Evolutionary conservation across 768 basidiomycete genomes (phyloP).

Genomic region (Suillus clintonianus): DNA sequence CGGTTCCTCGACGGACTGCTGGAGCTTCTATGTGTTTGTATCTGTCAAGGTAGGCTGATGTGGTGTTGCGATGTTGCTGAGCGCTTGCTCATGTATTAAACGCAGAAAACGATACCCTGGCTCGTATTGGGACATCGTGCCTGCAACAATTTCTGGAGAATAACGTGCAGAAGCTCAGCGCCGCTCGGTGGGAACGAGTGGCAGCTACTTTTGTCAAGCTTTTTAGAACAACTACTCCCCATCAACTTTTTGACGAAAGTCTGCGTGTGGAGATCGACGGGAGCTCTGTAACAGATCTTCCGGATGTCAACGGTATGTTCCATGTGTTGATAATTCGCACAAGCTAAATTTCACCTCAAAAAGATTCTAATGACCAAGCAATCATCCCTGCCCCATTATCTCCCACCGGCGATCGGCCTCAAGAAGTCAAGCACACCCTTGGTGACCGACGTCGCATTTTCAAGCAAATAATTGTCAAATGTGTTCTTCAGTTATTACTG

Average conservation of each 20-base stretch:
- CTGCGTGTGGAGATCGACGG: constrained; percentile 83
- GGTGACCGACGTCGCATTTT: constrained; percentile 83
- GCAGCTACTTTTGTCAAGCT: constrained; percentile 91
- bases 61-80: not conserved
- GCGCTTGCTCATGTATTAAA: constrained; percentile 9
- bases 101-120: constrained; percentile 95
- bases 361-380: constrained; percentile 65
- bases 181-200: constrained; percentile 87
- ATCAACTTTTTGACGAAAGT: constrained; percentile 93
- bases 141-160: constrained; percentile 93
- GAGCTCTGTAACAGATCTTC: constrained; percentile 46
- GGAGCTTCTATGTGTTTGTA: constrained; percentile 92
- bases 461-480: constrained; percentile 99
- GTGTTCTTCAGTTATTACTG: constrained; percentile 91
- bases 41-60: constrained; percentile 96
- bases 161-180: constrained; percentile 85
- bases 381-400: constrained; percentile 90
- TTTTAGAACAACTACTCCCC: constrained; percentile 97
- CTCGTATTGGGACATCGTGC: constrained; percentile 96
- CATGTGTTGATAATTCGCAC: not conserved
- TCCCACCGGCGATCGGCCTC: constrained; percentile 60
- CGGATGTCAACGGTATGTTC: constrained; percentile 44
- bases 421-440: constrained; percentile 54
- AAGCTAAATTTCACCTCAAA: constrained; percentile 11
- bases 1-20: constrained; percentile 91